phyloP scores from a whole-genome alignment of 345 rosid species.

The Litchi chinensis region DNA sequence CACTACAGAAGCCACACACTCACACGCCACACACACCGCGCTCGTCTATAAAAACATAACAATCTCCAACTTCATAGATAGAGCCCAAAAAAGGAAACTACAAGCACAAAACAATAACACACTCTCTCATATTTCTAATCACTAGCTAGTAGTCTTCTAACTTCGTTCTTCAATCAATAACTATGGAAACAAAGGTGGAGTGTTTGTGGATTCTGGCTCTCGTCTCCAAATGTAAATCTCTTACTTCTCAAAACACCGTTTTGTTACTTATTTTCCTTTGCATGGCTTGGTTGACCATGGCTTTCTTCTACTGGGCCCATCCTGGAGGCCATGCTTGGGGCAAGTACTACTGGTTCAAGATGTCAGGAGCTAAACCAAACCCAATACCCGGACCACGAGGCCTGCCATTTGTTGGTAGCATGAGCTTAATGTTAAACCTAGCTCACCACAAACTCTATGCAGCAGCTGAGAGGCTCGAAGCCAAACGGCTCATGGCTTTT shows the following conservation, averaged over 20 bases:
- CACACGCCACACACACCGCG: neutral
- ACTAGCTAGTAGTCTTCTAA: neutral
- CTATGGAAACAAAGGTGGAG: slow-evolving; percentile 42
- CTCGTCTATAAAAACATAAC: slow-evolving; percentile 37
- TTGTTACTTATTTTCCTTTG: slow-evolving; percentile 21
- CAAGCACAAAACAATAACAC: neutral
- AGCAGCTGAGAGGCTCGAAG: slow-evolving; percentile 30
- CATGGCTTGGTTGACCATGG: slow-evolving; percentile 32
- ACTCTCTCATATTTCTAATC: neutral
- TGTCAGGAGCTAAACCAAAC: neutral
- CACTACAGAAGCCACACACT: neutral
- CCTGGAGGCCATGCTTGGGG: slow-evolving; percentile 71
- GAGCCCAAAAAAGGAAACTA: slow-evolving; percentile 43
- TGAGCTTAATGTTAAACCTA: slow-evolving; percentile 47
- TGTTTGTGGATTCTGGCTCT: slow-evolving; percentile 41
- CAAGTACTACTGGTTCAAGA: slow-evolving; percentile 19
- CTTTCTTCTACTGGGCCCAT: slow-evolving; percentile 36
- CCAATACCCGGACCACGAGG: slow-evolving; percentile 53
- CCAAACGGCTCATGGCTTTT: slow-evolving; percentile 52
- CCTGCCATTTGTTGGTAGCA: slow-evolving; percentile 51
- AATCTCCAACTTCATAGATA: slow-evolving; percentile 26
- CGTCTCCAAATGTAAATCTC: slow-evolving; percentile 32
- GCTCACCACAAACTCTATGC: slow-evolving; percentile 56
- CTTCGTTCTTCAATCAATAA: neutral
- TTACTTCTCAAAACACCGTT: slow-evolving; percentile 29